These are phyloP conservation scores for Lindgomyces ingoldianus DNA, from an alignment of 495 filamentous ascomycete species.

Conservation along the genomic window DNA sequence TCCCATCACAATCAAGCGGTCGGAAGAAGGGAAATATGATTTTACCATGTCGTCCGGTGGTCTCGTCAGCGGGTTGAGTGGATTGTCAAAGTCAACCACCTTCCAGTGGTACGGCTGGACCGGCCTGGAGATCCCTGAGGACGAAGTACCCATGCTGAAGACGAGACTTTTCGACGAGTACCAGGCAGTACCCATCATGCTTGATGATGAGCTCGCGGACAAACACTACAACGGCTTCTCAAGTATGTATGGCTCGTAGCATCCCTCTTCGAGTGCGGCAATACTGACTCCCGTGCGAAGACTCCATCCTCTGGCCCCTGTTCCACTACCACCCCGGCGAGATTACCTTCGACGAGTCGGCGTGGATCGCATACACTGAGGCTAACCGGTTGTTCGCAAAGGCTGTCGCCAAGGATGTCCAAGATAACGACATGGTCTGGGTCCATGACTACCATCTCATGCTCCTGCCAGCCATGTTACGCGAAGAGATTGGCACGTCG, in stretches of 20 bases:
- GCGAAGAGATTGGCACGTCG: constrained; percentile 67
- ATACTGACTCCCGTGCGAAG: constrained; percentile 47
- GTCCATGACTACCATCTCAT: constrained; percentile 97
- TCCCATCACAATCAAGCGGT: constrained; percentile 91
- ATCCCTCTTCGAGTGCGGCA: neutral
- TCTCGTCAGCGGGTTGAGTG: constrained; percentile 85
- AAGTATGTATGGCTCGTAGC: constrained; percentile 56
- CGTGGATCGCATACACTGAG: constrained; percentile 83
- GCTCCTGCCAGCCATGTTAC: constrained; percentile 82
- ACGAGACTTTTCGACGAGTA: constrained; percentile 51
- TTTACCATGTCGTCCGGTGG: constrained; percentile 96
- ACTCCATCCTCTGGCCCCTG: constrained; percentile 92
- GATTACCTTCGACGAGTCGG: constrained; percentile 82
- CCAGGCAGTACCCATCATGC: constrained; percentile 56
- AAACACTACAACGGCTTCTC: constrained; percentile 65
- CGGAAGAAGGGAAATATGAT: constrained; percentile 76
- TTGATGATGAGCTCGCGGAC: constrained; percentile 56
- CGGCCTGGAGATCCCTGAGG: constrained; percentile 66
- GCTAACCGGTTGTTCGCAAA: constrained; percentile 87
- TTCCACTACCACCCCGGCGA: constrained; percentile 96
- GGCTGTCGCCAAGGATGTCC: constrained; percentile 67
- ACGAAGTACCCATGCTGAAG: constrained; percentile 46
- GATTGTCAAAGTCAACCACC: constrained; percentile 83
- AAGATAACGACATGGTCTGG: constrained; percentile 85
- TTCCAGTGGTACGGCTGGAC: constrained; percentile 99